Base-by-base conservation (phyloP, 768 basidiomycete species). In the Imleria badia region DNA sequence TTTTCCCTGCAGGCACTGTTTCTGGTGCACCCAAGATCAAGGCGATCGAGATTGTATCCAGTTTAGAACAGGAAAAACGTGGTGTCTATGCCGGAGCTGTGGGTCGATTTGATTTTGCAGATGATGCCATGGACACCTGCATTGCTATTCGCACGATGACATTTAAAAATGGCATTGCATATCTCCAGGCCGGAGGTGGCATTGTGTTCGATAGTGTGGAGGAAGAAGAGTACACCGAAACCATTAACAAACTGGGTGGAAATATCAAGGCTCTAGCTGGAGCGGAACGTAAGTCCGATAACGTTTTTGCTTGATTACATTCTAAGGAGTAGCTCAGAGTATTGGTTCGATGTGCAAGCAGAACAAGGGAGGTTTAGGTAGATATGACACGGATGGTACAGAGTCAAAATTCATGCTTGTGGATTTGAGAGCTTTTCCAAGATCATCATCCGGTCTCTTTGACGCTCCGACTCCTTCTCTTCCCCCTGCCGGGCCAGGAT, bases 21-120 rank as follows among this genome's bases (percentile, higher is more conserved):
- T 98, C 96, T 1, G 97, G 97, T 22, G 97, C 97, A 31, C 97
- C 97, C 3, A 99, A 99, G 75, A 95, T 99, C 72, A 97, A 96
- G 69, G 97, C 97, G 1, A 92, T 99, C 58, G 93, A 99, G 70
- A 85, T 99, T 39, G 76, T 99, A 29, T 86, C 86, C 6, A 84
- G 83, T 19, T 73, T 98, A 45, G 97, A 98, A 69, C 81, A 86
- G 63, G 92, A 98, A 71, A 83, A 85, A 23, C 83, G 97, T 35
- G 95, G 95, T 23, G 87, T 98, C 15, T 99, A 99, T 62, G 97
- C 94, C 8, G 97, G 97, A 30, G 97, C 93, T 3, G 94, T 98
- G 15, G 97, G 97, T n/a, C 86, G 94, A 48, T 98, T 95, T 70
- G 95, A 98, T 72, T 98, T 98, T 72, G 91, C 93, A 3, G 77